Base-by-base conservation (phyloP, 331 rosid species). In the Erythrophleum ivorense region DNA sequence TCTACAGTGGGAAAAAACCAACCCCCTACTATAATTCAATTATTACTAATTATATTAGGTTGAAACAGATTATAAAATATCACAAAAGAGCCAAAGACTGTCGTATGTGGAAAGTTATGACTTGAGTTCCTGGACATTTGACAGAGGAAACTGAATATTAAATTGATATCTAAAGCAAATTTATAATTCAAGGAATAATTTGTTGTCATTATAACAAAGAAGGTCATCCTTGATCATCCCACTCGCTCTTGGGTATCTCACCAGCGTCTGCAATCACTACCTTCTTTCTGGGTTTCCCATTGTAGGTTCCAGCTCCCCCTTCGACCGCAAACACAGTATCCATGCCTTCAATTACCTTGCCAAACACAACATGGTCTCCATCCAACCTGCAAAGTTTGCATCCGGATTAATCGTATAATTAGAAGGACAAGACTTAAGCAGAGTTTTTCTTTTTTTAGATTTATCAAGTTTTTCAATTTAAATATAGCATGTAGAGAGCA, bases 291-390 rank as follows among this genome's bases (percentile, higher is more conserved):
- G 98, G 98, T 79, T 90, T 91, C 66, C 98, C 98, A 9, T 85
- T 95, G 87, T 93, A 95, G 71, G 98, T 95, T 84, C 98, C 98
- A 3, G 98, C 98, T 19, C 98, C 97, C 11, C 98, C 98, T 87
- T 95, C 98, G 84, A 95, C 89, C n/a, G 94, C 88, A 84, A 90
- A 95, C 77, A 95, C 98, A 36, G 24, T 69, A 72, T 95, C 98
- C 98, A 95, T 95, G 41, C 98, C 98, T 88, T 91, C 93, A 57
- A 95, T 71, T 69, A 95, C 98, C 88, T 88, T 93, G 71, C 98
- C 98, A 71, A 95, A 91, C 58, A 91, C 98, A 48, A 95, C 98
- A 57, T 95, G 98, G 64, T 91, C 98, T 73, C 98, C 97, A 67
- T 95, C 98, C 93, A 95, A 89, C 98, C 98, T 95, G 91, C 53